Conservation (phyloP, 192 early-diverging fungal species). For the Gonapodya sp. region DNA sequence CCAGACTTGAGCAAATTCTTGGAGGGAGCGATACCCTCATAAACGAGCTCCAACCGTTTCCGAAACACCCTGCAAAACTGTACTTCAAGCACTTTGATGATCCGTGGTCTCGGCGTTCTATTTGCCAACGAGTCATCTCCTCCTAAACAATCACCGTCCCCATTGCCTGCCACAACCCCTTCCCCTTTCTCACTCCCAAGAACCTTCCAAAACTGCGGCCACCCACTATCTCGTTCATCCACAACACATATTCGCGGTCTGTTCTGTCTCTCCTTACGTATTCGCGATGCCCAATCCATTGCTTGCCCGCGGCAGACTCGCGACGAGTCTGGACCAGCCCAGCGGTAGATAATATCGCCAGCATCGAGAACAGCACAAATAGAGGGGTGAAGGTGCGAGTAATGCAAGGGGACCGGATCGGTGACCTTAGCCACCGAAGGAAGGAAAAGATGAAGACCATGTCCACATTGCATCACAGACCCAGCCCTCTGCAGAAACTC, state of each 20-base stretch:
- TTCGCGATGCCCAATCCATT: conserved; percentile 22
- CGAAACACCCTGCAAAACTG: not conserved
- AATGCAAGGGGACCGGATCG: conserved; percentile 17
- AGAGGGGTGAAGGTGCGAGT: conserved; percentile 17
- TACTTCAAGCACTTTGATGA: conserved; percentile 14
- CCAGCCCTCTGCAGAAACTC: conserved; percentile 2
- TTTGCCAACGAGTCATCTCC: too few species aligned
- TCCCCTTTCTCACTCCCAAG: not conserved
- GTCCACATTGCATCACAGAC: conserved; percentile 11
- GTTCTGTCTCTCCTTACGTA: conserved; percentile 26
- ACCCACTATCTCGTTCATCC: conserved; percentile 17
- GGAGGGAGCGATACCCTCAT: conserved; percentile 19
- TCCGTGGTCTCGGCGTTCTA: not conserved
- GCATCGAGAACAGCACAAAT: conserved; percentile 6
- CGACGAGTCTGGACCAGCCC: conserved; percentile 17
- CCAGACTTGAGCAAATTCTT: conserved; percentile 18
- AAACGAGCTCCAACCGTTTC: conserved; percentile 10
- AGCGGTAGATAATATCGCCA: conserved; percentile 22
- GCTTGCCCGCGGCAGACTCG: conserved; percentile 24
- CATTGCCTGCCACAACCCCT: conserved; percentile 5
- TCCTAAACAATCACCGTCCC: not conserved
- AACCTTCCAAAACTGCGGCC: not conserved
- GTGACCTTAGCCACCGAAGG: too few species aligned
- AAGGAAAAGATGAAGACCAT: conserved; percentile 4
- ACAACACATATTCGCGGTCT: conserved; percentile 23